Evolutionary conservation across 768 basidiomycete species (phyloP), one percentile per base, ranked within the genome.

Genomic region (Lactarius akahatsu): DNA sequence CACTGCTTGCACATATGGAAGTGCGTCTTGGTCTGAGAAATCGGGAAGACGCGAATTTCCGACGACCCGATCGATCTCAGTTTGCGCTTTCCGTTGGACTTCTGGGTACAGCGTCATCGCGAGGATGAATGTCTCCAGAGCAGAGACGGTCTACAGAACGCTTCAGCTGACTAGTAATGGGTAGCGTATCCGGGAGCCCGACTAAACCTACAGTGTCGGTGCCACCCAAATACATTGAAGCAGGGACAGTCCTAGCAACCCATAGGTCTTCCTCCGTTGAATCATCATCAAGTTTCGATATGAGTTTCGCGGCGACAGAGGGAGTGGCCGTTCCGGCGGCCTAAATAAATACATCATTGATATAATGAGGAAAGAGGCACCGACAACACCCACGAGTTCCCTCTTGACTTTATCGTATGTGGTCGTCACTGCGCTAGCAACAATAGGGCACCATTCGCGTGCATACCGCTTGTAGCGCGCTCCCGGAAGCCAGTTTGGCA

Each of bases 1-100:
- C 28, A 57, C 56, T 9, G 55, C 56, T 32, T 57, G 30, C 16
- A 57, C 56, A 57, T 57, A 57, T 20, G 56, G 56, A 36, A 57
- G 56, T 34, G 9, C 13, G 11, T 23, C 50, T 50, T 50, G n/a
- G 13, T 50, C 50, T 13, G 50, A 26, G 11, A 50, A 50, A 15
- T 50, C 23, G 15, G 50, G 23, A 15, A 50, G 50, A 23, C 50
- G 50, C 26, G 5, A 50, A 26, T 15, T 26, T 2, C 50, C 50
- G 10, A 50, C 13, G 10, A 50, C n/a, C 4, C 4, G 50, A 50
- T 50, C 50, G 5, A 50, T 50, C 50, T 50, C 50, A 15, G 50
- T 1, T 26, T 50, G 50, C 4, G 50, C 50, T 15, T 26, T 50
- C 11, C 50, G 23, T 13, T 50, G 50, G 5, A 50, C 50, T 13